A percentile compares a stretch with the other conserved stretches of the same genome.
These are phyloP conservation scores for Myriosclerotinia scirpicola DNA, from an alignment of 2,329 filamentous ascomycete genomes.

Conservation along the genomic window DNA sequence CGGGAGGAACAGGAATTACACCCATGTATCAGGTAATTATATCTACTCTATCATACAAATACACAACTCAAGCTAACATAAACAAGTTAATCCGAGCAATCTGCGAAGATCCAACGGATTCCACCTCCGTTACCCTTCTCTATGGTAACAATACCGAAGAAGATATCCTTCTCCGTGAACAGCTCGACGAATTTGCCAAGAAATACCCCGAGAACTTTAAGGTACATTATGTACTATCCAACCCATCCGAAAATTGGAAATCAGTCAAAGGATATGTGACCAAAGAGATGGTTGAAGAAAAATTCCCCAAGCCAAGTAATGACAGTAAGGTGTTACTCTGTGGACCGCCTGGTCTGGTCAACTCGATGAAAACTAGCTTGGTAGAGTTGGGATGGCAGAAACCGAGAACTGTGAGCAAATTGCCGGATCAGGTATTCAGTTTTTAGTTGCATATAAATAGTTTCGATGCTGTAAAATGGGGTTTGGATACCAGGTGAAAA, in stretches of 20 bases:
- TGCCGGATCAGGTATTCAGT: slow-evolving; percentile 55
- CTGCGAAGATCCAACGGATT: slow-evolving; percentile 59
- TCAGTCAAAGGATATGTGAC: slow-evolving; percentile 53
- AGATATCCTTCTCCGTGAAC: slow-evolving; percentile 58
- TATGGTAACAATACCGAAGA: slow-evolving; percentile 59
- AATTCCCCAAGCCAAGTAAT: slow-evolving; percentile 47
- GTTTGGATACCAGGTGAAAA: background rate
- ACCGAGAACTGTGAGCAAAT: slow-evolving; percentile 52
- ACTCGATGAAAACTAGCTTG: slow-evolving; percentile 54
- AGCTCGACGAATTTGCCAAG: slow-evolving; percentile 55
- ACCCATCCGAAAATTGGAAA: slow-evolving; percentile 49
- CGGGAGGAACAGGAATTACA: slow-evolving; percentile 54
- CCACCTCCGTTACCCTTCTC: slow-evolving; percentile 56
- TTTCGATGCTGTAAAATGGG: background rate
- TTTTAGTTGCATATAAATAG: slow-evolving; percentile 43
- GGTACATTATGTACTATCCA: slow-evolving; percentile 56
- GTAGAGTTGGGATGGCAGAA: slow-evolving; percentile 51
- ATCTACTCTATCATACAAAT: background rate
- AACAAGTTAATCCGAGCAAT: slow-evolving; percentile 59
- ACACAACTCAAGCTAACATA: background rate
- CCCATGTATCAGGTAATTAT: slow-evolving; percentile 51
- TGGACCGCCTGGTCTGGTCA: slow-evolving; percentile 61
- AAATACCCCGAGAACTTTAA: slow-evolving; percentile 55
- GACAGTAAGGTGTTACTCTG: slow-evolving; percentile 58
- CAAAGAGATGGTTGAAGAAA: slow-evolving; percentile 50